Conservation (phyloP, 352 stramenopile genomes). For the Phytophthora crassamura region DNA sequence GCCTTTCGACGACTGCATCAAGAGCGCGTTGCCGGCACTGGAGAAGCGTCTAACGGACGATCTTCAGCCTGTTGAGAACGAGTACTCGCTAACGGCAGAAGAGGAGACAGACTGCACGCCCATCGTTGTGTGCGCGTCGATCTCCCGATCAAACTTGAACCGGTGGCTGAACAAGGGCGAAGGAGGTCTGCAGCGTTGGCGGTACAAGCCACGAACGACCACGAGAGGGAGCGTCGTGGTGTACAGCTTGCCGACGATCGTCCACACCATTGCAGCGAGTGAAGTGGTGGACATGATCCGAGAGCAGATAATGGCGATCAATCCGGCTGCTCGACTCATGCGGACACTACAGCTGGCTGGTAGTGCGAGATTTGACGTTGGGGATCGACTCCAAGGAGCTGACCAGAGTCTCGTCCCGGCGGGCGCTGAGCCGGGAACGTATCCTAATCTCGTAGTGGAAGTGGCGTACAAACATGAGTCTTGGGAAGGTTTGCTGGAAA, state of each 20-base stretch:
- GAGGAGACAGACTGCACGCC: conserved; percentile 8
- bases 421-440: not conserved
- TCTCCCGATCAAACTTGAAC: conserved; percentile 13
- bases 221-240: conserved; percentile 11
- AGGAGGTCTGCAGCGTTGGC: conserved; percentile 20
- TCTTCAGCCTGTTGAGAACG: not conserved
- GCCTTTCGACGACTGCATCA: not conserved
- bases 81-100: not conserved
- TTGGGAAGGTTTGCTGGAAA: conserved; percentile 14
- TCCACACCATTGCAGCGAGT: conserved; percentile 5
- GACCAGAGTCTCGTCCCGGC: conserved; percentile 9
- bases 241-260: conserved; percentile 6
- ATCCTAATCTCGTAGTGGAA: conserved; percentile 18
- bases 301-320: not conserved
- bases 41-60: conserved; percentile 1
- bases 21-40: not conserved
- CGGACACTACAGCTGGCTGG: conserved; percentile 1
- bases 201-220: conserved; percentile 23
- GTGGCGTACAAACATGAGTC: conserved; percentile 19
- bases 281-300: conserved; percentile 12
- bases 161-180: conserved; percentile 16
- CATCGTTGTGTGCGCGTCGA: conserved; percentile 27
- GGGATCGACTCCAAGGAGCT: conserved; percentile 21
- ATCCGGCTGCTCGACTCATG: conserved; percentile 4
- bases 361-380: conserved; percentile 10